Percentiles rank a stretch among this genome's conserved stretches.
Evolutionary conservation across 768 basidiomycete species (phyloP).

Genomic region (Guyanaporus albipodus): DNA sequence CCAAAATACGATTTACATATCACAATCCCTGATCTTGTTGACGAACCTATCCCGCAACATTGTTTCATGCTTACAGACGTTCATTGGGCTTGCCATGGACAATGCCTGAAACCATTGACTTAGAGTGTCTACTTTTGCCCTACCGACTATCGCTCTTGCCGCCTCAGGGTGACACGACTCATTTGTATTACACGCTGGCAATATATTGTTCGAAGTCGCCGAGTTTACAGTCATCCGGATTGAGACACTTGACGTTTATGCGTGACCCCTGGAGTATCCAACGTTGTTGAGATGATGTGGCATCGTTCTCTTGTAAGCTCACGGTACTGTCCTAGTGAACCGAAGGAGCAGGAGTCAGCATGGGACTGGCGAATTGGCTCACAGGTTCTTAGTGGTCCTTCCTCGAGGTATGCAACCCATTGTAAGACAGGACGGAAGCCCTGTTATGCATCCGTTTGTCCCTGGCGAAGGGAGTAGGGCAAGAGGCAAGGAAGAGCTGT

Average conservation of each 20-base stretch:
- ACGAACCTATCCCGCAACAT: conserved; percentile 10
- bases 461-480: too few species aligned
- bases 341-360: conserved; percentile 44
- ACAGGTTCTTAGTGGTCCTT: conserved; percentile 19
- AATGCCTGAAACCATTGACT: conserved; percentile 5
- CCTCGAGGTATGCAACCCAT: conserved; percentile 8
- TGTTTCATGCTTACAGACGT: conserved; percentile 20
- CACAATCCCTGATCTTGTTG: conserved; percentile 6
- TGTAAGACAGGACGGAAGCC: conserved; percentile 2
- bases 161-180: too few species aligned
- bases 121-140: not conserved
- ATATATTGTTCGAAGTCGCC: too few species aligned
- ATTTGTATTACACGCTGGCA: too few species aligned
- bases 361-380: conserved; percentile 1
- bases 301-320: conserved; percentile 12
- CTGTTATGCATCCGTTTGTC: too few species aligned
- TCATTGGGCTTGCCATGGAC: conserved; percentile 14
- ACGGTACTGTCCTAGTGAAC: conserved; percentile 46
- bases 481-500: too few species aligned
- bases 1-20: too few species aligned
- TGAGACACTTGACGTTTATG: too few species aligned
- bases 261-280: too few species aligned
- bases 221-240: too few species aligned
- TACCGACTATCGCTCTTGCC: too few species aligned
- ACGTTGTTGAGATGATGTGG: conserved; percentile 26